Conservation (phyloP, 768 basidiomycete genomes). For the Neoboletus brunneissimus region DNA sequence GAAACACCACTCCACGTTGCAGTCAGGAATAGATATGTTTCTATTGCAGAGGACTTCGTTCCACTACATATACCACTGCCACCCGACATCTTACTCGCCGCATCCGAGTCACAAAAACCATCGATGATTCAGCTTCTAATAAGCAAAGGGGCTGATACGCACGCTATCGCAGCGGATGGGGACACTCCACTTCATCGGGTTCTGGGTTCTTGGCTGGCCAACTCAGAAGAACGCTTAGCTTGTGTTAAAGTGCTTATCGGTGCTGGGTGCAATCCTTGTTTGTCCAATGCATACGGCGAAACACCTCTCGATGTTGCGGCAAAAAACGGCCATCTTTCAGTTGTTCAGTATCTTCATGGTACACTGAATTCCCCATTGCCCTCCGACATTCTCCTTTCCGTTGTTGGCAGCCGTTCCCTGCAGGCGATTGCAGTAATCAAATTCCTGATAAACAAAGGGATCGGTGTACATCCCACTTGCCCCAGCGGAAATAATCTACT, state of each 20-base stretch:
- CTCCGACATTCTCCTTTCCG: not conserved
- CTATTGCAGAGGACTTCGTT: too few relatives aligned
- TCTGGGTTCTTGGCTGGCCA: not conserved
- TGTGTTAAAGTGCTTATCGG: not conserved
- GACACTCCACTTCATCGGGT: not conserved
- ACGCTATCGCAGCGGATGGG: not conserved
- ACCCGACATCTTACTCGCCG: not conserved
- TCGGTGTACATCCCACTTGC: not conserved
- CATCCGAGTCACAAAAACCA: not conserved
- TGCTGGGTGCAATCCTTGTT: not conserved
- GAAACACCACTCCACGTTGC: not conserved
- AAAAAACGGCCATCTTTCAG: not conserved
- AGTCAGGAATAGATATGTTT: too few relatives aligned
- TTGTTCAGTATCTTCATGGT: not conserved
- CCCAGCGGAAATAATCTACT: not conserved
- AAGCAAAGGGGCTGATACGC: not conserved
- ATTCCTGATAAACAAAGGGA: not conserved
- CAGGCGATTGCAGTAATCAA: not conserved
- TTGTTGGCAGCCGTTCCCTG: too few relatives aligned
- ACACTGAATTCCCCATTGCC: not conserved
- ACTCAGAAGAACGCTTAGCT: not conserved
- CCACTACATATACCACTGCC: not conserved
- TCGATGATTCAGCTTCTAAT: not conserved
- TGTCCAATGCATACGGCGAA: not conserved
- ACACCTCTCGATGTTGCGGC: not conserved